Conservation (phyloP, 1,139 yeast species). For the Candida smagusa region DNA sequence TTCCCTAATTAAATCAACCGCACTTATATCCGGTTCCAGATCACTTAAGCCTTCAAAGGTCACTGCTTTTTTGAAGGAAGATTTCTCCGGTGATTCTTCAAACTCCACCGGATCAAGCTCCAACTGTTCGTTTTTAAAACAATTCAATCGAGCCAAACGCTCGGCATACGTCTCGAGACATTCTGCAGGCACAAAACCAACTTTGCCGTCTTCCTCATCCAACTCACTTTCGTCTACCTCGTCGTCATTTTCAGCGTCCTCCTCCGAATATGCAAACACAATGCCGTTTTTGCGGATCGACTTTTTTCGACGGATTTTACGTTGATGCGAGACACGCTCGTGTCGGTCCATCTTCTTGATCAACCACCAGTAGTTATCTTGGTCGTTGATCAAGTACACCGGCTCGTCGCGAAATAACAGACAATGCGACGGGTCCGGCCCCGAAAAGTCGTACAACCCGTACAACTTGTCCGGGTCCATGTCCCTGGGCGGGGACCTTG, state of each 20-base stretch:
- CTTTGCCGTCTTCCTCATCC: constrained; percentile 55
- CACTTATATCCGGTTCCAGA: constrained; percentile 23
- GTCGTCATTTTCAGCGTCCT: constrained; percentile 14
- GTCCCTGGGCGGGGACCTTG: constrained; percentile 79
- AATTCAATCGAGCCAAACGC: constrained; percentile 84
- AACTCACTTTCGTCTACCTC: constrained; percentile 10
- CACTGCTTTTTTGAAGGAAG: constrained; percentile 28
- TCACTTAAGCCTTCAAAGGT: constrained; percentile 39
- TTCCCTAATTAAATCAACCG: constrained; percentile 12
- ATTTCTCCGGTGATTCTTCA: constrained; percentile 5
- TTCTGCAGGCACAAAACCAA: constrained; percentile 97
- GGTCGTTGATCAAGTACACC: constrained; percentile 76
- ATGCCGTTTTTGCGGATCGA: constrained; percentile 8
- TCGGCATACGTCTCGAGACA: constrained; percentile 89
- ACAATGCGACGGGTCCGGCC: constrained; percentile 94
- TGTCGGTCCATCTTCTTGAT: constrained; percentile 58
- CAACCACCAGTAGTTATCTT: constrained; percentile 96
- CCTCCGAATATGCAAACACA: constrained; percentile 6
- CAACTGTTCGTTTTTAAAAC: constrained; percentile 84
- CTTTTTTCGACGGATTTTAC: constrained; percentile 8
- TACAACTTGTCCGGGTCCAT: constrained; percentile 81
- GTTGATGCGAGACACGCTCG: constrained; percentile 24
- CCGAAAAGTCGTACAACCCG: constrained; percentile 82
- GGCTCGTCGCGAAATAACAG: constrained; percentile 78
- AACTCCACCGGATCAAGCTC: constrained; percentile 34